phyloP scores from a whole-genome alignment of 139 green algal genomes.

The Dunaliella primolecta region DNA sequence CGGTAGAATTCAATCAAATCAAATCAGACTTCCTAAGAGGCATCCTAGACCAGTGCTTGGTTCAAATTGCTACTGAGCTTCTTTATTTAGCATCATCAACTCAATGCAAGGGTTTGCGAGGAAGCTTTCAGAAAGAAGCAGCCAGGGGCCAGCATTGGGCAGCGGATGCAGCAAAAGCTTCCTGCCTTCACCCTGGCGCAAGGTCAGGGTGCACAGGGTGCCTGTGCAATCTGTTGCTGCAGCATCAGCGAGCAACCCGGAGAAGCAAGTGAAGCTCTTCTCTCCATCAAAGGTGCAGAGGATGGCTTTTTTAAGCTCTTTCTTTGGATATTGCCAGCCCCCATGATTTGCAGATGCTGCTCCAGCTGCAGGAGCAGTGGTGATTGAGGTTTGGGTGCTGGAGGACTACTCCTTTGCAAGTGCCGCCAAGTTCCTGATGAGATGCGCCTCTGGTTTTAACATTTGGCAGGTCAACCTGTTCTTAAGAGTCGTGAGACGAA shows the following conservation, averaged over 20 bases:
- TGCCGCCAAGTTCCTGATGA: too few relatives aligned
- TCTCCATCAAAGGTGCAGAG: constrained; percentile 77
- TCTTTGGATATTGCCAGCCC: neutral
- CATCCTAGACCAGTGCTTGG: too few relatives aligned
- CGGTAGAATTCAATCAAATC: neutral
- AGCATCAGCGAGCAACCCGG: neutral
- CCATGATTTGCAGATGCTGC: too few relatives aligned
- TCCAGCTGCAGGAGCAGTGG: neutral
- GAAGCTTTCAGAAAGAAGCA: neutral
- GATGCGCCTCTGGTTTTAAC: neutral
- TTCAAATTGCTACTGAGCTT: neutral
- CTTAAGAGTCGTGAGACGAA: constrained; percentile 74
- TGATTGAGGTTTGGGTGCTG: neutral
- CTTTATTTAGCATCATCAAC: neutral
- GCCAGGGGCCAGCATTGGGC: neutral
- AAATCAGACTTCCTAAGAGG: neutral
- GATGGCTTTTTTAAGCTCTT: neutral
- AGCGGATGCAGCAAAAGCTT: neutral
- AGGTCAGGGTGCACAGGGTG: neutral
- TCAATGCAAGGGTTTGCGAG: neutral
- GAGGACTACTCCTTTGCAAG: neutral
- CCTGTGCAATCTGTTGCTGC: neutral
- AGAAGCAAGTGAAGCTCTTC: constrained; percentile 57
- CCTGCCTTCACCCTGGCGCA: neutral
- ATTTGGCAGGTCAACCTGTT: constrained; percentile 93